Evolutionary conservation across 169 alveolate species (phyloP).

Genomic region (Cryptosporidium andersoni): DNA sequence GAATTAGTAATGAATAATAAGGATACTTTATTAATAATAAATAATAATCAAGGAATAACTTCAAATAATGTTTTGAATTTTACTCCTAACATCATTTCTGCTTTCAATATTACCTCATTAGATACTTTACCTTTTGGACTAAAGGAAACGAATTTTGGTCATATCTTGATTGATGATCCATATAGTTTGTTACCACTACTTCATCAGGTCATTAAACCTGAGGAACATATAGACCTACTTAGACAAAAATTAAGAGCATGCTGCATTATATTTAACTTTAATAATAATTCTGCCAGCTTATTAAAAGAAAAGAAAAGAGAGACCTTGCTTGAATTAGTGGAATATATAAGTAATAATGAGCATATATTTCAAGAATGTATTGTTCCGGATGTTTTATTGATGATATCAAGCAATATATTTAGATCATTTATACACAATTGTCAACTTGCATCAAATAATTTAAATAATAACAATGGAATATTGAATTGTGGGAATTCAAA

Average conservation of each 20-base stretch:
- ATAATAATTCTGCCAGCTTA: constrained; percentile 72
- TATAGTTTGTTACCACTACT: constrained; percentile 78
- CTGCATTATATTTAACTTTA: constrained; percentile 80
- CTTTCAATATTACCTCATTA: background rate
- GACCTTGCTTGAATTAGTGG: constrained; percentile 86
- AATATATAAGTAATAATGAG: constrained; percentile 78
- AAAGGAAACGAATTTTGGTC: constrained; percentile 9
- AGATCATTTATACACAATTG: constrained; percentile 44
- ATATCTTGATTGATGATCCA: constrained; percentile 70
- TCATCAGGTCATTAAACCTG: constrained; percentile 77
- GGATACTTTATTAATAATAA: background rate
- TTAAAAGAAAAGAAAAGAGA: constrained; percentile 85
- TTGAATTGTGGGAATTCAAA: constrained; percentile 81
- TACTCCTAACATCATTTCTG: no score
- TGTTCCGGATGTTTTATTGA: constrained; percentile 47
- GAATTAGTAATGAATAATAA: background rate
- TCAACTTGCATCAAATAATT: background rate
- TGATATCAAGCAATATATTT: constrained; percentile 60
- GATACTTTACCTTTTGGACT: constrained; percentile 25
- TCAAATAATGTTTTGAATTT: background rate
- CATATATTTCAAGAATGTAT: constrained; percentile 35
- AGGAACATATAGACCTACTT: constrained; percentile 78
- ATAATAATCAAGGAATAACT: background rate
- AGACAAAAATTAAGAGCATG: constrained; percentile 85
- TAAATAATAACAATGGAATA: constrained; percentile 69